Evolutionary conservation across 257 asterid genomes (phyloP), one percentile per base, ranked within the genome.

Genomic region (Ilex asprella): DNA sequence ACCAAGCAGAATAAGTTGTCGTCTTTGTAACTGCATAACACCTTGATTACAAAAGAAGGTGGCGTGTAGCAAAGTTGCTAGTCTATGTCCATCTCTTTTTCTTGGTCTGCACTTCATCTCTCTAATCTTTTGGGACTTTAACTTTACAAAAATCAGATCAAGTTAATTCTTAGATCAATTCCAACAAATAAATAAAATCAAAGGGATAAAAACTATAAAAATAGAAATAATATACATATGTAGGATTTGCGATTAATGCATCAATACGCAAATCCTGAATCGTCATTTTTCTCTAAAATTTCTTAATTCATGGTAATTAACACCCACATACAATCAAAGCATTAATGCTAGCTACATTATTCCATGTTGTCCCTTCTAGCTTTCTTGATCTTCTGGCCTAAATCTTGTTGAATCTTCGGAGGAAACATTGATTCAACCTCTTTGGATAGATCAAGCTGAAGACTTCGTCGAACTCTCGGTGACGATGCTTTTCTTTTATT

Each of bases 391-490:
- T 62, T 69, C 53, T 41, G 56, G 64, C 62, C 75, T 39, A 50
- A 59, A 16, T 39, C 65, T 1, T 61, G 60, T 12, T 60, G 35
- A 7, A 39, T 12, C 2, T 54, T 7, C 10, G 77, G 64, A 44
- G 61, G 73, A 68, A 73, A 75, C 58, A 70, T 49, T 7, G 83
- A 75, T 13, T 76, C 84, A 13, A 82, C 70, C 59, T 72, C 88
- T 29, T 53, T 16, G 2, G 80, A 64, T 4, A 70, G 56, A 52
- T 68, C 83, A 41, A 72, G 49, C 4, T 59, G 76, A 31, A 73
- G 71, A 39, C 62, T 63, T 58, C 75, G 74, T 47, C 67, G 35
- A 46, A 41, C 56, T 12, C 59, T 39, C 39, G 68, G 16, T 59
- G 81, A 55, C 43, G 84, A 39, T n/a, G 62, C 56, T 49, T 69